phyloP scores from a whole-genome alignment of 1,284 basidiomycete genomes.

The Microbotryum lychnidis-dioicae region DNA sequence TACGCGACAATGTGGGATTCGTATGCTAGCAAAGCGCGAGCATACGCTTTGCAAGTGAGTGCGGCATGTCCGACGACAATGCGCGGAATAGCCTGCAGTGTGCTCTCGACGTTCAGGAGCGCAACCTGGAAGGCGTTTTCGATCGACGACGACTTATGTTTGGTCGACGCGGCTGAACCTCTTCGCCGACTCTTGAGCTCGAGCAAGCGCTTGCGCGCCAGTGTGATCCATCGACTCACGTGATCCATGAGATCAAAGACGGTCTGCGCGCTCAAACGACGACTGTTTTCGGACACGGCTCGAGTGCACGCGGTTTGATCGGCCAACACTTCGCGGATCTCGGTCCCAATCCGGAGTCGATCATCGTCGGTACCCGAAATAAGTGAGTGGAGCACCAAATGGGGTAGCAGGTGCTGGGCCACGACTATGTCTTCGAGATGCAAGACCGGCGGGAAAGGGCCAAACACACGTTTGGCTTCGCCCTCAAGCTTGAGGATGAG shows the following conservation, averaged over 20 bases:
- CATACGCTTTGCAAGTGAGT: constrained; percentile 86
- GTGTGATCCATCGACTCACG: constrained; percentile 72
- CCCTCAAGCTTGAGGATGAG: constrained; percentile 52
- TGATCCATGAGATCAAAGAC: constrained; percentile 94
- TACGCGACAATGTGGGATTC: constrained; percentile 49
- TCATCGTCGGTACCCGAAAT: constrained; percentile 63
- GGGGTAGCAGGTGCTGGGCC: constrained; percentile 81
- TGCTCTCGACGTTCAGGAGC: constrained; percentile 26
- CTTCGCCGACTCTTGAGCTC: constrained; percentile 30
- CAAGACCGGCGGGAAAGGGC: constrained; percentile 68
- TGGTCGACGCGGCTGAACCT: constrained; percentile 15
- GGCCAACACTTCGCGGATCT: constrained; percentile 72
- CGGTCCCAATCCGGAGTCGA: constrained; percentile 58
- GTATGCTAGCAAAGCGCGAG: constrained; percentile 88
- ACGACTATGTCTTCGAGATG: constrained; percentile 84
- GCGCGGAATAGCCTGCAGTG: constrained; percentile 42
- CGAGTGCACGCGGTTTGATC: constrained; percentile 65
- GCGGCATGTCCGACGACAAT: constrained; percentile 89
- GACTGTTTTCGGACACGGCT: constrained; percentile 64
- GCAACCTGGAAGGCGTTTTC: constrained; percentile 10
- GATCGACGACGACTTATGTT: constrained; percentile 14
- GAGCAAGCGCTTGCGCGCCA: constrained; percentile 47
- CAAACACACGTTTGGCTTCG: constrained; percentile 55
- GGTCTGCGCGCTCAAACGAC: constrained; percentile 71
- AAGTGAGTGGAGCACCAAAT: constrained; percentile 79